Percentiles rank a stretch among this genome's conserved stretches.
Conservation (phyloP, 352 stramenopile species). For the Blastocystis sp. region DNA sequence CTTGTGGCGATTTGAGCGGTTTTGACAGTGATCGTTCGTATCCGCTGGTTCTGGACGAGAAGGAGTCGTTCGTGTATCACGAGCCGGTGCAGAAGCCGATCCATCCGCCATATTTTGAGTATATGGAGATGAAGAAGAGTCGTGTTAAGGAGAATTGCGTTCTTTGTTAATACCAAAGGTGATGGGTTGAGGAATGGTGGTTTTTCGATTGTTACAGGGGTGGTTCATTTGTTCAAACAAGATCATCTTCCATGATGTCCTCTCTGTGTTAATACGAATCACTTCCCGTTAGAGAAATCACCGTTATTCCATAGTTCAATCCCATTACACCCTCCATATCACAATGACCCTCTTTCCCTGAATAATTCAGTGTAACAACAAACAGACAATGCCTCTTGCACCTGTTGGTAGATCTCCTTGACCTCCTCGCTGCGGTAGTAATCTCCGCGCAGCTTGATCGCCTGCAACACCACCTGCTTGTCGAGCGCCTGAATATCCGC, state of each 20-base stretch:
- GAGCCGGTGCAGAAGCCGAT: slow-evolving; percentile 59
- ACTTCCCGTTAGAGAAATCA: background rate
- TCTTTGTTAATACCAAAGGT: background rate
- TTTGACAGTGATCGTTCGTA: slow-evolving; percentile 69
- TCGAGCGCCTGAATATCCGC: slow-evolving; percentile 10
- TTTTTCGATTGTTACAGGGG: too few relatives aligned
- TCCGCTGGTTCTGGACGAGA: slow-evolving; percentile 41
- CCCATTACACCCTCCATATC: background rate
- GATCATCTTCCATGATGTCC: background rate
- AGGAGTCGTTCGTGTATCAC: slow-evolving; percentile 55
- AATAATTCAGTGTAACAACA: slow-evolving; percentile 19
- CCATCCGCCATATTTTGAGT: slow-evolving; percentile 58
- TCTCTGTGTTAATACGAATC: background rate
- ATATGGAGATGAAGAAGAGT: slow-evolving; percentile 60
- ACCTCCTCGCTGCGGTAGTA: slow-evolving; percentile 39
- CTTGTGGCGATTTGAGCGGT: slow-evolving; percentile 80
- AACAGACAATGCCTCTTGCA: slow-evolving; percentile 3
- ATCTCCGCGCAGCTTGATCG: slow-evolving; percentile 39
- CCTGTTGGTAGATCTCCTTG: slow-evolving; percentile 1
- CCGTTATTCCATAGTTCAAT: background rate
- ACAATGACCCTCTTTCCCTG: background rate
- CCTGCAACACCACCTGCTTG: background rate
- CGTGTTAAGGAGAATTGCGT: background rate
- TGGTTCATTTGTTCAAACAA: too few relatives aligned
- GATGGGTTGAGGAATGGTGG: too few relatives aligned